Evolutionary conservation across 2,329 filamentous ascomycete species (phyloP), one percentile per base, ranked within the genome.

Genomic region (Ambrosiella cleistominuta): DNA sequence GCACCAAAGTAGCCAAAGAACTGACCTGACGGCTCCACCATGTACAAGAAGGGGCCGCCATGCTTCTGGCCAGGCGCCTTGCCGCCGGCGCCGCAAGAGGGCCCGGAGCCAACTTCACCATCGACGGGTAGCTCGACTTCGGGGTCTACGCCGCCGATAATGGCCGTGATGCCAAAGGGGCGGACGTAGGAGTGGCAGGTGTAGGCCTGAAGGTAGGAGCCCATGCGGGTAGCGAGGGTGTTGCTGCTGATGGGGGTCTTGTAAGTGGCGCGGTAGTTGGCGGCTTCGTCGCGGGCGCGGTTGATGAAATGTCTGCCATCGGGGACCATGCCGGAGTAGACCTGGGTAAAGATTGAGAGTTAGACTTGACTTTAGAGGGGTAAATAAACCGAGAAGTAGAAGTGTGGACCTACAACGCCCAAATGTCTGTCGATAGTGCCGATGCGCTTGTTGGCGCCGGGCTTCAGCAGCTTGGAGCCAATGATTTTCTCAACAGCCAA

Each of bases 1-100:
- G 93, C 93, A 65, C 93, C 93, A 71, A 96, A 96, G 78, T 98
- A 98, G 61, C 93, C 93, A 93, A 93, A 98, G 77, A 95, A 97
- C 64, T 91, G 74, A 58, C 93, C 93, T 67, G 89, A 95, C 47
- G 93, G 93, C 76, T 98, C 93, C 65, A 98, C 91, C 93, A 98
- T 98, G 79, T 96, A 98, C 62, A 98, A 80, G 62, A 83, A 90
- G 19, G 93, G 93, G 1, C 91, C 93, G 65, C 93, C 93, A 69
- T 89, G 82, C 70, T 81, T 85, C 66, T 82, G 83, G 66, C 81
- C 81, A 36, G 69, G 72, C 49, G 83, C 78, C 74, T 93, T 95
- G 67, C 91, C 91, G 63, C 91, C 91, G 27, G 88, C 82, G 60
- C 91, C 91, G 60, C 79, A 78, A 49, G 74, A 74, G 54, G 91